These are phyloP conservation scores for Phytopythium ostracodes DNA, from an alignment of 352 stramenopile genomes.

Conservation along the genomic window DNA sequence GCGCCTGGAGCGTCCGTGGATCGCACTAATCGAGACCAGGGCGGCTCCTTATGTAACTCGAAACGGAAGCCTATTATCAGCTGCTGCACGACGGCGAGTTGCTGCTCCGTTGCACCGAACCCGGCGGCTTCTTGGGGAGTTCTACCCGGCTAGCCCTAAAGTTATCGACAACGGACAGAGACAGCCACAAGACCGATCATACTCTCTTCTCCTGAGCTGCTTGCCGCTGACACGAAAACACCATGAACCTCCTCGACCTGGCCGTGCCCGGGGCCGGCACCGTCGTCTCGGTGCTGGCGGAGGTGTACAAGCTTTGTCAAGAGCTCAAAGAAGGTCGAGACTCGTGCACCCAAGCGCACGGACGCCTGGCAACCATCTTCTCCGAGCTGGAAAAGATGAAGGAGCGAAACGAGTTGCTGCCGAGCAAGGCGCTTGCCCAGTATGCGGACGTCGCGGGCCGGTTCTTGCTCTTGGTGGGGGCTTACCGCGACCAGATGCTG, in stretches of 20 bases:
- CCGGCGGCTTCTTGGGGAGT: no score
- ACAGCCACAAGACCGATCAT: neutral
- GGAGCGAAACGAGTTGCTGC: conserved; percentile 11
- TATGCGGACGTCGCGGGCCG: conserved; percentile 13
- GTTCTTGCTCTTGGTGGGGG: conserved; percentile 15
- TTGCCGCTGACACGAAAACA: neutral
- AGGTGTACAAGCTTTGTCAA: conserved; percentile 12
- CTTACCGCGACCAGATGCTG: conserved; percentile 18
- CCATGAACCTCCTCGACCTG: conserved; percentile 2
- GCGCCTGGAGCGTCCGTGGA: no score
- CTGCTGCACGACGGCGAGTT: neutral
- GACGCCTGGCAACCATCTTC: conserved; percentile 18
- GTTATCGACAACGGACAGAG: no score
- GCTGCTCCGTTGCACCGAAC: no score
- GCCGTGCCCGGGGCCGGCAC: neutral
- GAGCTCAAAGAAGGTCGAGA: conserved; percentile 20
- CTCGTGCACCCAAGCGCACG: conserved; percentile 16
- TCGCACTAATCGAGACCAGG: no score
- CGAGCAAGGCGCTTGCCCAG: conserved; percentile 13
- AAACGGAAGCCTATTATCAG: neutral
- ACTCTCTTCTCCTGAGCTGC: neutral
- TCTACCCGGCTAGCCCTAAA: neutral
- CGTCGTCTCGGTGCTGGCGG: neutral
- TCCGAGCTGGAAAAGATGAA: conserved; percentile 18
- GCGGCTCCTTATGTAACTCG: neutral